A percentile compares a stretch with the other conserved stretches of the same genome.
These are phyloP conservation scores for Tetraselmis striata DNA, from an alignment of 139 green algal species.

Conservation along the genomic window DNA sequence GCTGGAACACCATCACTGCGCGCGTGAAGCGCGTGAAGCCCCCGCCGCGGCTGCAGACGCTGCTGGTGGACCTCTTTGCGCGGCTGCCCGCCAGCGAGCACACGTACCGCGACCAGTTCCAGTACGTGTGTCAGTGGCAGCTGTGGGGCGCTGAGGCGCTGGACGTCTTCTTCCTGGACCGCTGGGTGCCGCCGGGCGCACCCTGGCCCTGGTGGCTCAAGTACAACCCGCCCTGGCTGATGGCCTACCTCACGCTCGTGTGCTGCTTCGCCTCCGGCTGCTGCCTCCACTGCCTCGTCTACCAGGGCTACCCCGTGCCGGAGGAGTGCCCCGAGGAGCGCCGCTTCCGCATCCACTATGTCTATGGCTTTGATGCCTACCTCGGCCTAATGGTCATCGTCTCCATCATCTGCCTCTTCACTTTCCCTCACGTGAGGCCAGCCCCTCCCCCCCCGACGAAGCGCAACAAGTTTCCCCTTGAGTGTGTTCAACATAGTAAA, in stretches of 20 bases:
- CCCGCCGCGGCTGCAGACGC: not conserved
- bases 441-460: too few relatives aligned
- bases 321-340: not conserved
- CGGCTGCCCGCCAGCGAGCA: not conserved
- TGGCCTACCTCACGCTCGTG: not conserved
- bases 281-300: not conserved
- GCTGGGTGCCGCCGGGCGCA: not conserved
- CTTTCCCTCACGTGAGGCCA: too few relatives aligned
- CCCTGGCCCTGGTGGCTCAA: not conserved
- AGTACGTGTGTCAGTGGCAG: not conserved
- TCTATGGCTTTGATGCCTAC: not conserved
- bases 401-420: not conserved
- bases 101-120: not conserved
- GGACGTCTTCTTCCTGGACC: not conserved
- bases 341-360: not conserved
- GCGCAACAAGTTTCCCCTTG: too few relatives aligned
- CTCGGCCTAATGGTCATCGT: not conserved
- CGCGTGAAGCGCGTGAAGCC: not conserved
- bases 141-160: not conserved
- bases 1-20: not conserved
- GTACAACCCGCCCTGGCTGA: not conserved
- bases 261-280: not conserved
- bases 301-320: not conserved
- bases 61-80: not conserved
- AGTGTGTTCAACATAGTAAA: too few relatives aligned